Evolutionary conservation across 2,329 filamentous ascomycete genomes (phyloP), one percentile per base, ranked within the genome.

Genomic region (Cladosporium sp.): DNA sequence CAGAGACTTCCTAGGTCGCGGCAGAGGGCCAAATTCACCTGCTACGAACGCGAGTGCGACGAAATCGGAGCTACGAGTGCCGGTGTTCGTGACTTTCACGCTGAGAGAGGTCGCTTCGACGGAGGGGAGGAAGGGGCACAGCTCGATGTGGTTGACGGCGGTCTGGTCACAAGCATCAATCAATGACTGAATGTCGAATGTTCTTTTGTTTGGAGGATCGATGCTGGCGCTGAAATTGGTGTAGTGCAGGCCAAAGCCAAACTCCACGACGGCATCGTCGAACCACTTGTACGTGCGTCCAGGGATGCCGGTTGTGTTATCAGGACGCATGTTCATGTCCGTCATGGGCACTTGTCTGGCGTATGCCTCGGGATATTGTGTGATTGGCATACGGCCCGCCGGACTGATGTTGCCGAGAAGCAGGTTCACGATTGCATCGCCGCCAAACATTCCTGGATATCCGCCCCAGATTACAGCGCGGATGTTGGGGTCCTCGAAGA

Each of bases 261-360:
- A 74, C 9, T 67, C 67, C n/a, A 68, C 67, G 2, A 73, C 70
- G 0, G 70, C 61, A 4, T 59, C 60, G n/a, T 39, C 50, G 52
- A 72, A 74, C 72, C 72, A 74, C 50, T 70, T 70, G 51, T 74
- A 74, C 0, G 72, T 74, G 18, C 72, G 65, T 0, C 72, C 72
- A 0, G 71, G 72, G 37, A 41, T 48, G 3, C 45, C 45, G 4
- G 54, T 54, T 4, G 53, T 53, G 0, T 59, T 62, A 15, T 62
- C 64, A 0, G 71, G 71, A 4, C 71, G 64, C 12, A 74, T 59
- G n/a, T 55, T 63, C 68, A 54, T 50, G 20, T 58, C 53, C 7
- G 48, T 53, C 47, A 55, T 51, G 34, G 44, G 34, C 19, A 60
- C 47, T 27, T 56, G 45, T 29, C 51, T 44, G 18, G 72, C 69